Conservation (phyloP, 257 asterid species). For the Solanum boliviense region DNA sequence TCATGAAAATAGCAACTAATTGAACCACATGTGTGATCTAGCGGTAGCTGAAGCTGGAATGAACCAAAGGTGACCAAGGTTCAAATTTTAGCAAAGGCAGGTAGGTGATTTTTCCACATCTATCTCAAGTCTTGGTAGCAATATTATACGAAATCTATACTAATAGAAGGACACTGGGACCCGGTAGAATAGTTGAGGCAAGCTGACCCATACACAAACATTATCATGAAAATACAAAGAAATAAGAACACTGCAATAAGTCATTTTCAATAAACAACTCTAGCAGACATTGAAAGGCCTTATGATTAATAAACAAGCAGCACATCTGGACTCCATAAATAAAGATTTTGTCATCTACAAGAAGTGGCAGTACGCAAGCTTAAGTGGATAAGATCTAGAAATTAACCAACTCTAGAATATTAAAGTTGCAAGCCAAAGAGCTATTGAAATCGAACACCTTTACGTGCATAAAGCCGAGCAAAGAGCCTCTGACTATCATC, state of each 20-base stretch:
- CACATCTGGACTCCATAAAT: neutral
- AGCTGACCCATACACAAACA: neutral
- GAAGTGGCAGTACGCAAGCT: neutral
- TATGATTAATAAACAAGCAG: neutral
- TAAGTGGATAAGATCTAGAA: neutral
- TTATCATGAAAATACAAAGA: neutral
- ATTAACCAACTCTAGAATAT: neutral
- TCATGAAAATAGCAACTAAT: neutral
- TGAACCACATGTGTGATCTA: neutral
- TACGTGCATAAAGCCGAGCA: constrained; percentile 74
- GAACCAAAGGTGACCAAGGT: neutral
- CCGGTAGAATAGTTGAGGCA: neutral
- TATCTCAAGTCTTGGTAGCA: neutral
- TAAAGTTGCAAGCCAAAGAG: neutral
- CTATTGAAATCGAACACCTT: constrained; percentile 34
- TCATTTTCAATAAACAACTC: neutral
- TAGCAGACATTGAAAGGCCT: neutral
- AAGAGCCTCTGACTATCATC: constrained; percentile 82
- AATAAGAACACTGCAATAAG: neutral
- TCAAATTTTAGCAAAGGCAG: neutral
- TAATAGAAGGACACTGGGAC: neutral
- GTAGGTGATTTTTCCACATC: neutral
- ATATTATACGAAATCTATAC: neutral
- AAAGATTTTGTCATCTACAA: neutral
- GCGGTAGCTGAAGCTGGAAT: neutral